Evolutionary conservation across 2,329 filamentous ascomycete species (phyloP).

Genomic region (Aspergillus clavatus): DNA sequence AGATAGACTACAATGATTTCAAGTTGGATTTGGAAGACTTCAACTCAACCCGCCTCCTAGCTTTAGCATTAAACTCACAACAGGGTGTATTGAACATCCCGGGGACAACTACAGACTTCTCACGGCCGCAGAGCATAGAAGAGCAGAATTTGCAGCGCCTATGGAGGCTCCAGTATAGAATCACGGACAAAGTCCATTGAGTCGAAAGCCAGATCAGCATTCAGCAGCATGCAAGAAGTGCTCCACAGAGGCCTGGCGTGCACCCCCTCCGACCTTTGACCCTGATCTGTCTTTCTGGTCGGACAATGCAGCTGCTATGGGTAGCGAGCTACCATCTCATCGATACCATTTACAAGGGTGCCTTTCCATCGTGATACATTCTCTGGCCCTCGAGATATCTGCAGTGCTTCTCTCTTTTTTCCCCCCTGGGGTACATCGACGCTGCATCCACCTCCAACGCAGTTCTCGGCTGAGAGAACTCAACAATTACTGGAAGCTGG

Average conservation of each 20-base stretch:
- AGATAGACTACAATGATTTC: not conserved
- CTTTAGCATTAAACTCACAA: not conserved
- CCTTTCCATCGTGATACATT: constrained; percentile 23
- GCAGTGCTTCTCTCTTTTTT: not conserved
- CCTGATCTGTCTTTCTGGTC: not conserved
- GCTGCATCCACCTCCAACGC: not conserved
- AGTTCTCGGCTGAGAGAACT: constrained; percentile 6
- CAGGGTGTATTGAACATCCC: not conserved
- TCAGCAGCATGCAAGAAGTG: not conserved
- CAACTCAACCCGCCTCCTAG: not conserved
- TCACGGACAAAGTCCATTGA: not conserved
- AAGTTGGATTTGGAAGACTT: not conserved
- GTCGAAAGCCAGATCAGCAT: not conserved
- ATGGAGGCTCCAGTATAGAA: not conserved
- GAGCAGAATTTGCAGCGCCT: not conserved
- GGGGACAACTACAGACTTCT: not conserved
- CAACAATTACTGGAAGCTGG: constrained; percentile 21
- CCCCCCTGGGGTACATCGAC: not conserved
- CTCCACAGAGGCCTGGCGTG: not conserved
- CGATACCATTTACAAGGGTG: constrained; percentile 36
- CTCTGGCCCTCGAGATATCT: not conserved
- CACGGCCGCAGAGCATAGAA: not conserved
- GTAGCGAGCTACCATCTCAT: constrained; percentile 26
- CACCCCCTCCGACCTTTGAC: not conserved
- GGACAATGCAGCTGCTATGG: constrained; percentile 27